Percentiles rank a stretch among this genome's conserved stretches.
Evolutionary conservation across 768 basidiomycete species (phyloP).

Genomic region (Pisolithus orientalis): DNA sequence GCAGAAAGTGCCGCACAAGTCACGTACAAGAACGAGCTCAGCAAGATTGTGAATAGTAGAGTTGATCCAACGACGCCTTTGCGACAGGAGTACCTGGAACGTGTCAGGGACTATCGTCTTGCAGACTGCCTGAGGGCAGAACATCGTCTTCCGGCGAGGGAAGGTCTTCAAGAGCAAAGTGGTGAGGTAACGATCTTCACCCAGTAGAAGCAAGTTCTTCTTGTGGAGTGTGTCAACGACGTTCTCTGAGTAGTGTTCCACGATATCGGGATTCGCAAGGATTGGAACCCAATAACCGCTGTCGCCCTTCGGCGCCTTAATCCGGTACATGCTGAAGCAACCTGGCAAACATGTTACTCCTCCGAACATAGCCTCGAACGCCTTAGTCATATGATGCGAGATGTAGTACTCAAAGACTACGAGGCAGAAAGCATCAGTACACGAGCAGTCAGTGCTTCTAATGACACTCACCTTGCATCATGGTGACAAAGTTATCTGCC

Average conservation of each 20-base stretch:
- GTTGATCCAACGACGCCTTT: slow-evolving; percentile 99
- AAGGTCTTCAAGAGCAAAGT: slow-evolving; percentile 98
- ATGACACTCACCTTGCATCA: slow-evolving; percentile 88
- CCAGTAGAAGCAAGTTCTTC: slow-evolving; percentile 95
- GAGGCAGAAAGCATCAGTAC: slow-evolving; percentile 4
- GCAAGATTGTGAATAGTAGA: slow-evolving; percentile 96
- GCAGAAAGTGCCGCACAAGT: slow-evolving; percentile 99
- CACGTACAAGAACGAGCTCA: slow-evolving; percentile 91
- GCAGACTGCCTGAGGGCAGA: slow-evolving; percentile 98
- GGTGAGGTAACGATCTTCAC: slow-evolving; percentile 98
- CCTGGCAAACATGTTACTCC: slow-evolving; percentile 99
- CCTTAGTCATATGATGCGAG: slow-evolving; percentile 98
- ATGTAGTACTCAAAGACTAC: slow-evolving; percentile 99
- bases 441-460: not conserved
- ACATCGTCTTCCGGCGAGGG: slow-evolving; percentile 98
- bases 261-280: slow-evolving; percentile 96
- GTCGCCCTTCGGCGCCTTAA: slow-evolving; percentile 98
- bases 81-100: slow-evolving; percentile 87
- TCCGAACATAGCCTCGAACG: slow-evolving; percentile 99
- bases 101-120: slow-evolving; percentile 98
- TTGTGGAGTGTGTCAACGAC: slow-evolving; percentile 99
- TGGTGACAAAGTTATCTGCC: slow-evolving; percentile 96
- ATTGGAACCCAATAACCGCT: slow-evolving; percentile 98
- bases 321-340: slow-evolving; percentile 99
- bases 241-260: slow-evolving; percentile 99